Percentiles rank a stretch among this genome's conserved stretches.
Evolutionary conservation across 73 alveolate species (phyloP).

Genomic region (Paramecium octaurelia): DNA sequence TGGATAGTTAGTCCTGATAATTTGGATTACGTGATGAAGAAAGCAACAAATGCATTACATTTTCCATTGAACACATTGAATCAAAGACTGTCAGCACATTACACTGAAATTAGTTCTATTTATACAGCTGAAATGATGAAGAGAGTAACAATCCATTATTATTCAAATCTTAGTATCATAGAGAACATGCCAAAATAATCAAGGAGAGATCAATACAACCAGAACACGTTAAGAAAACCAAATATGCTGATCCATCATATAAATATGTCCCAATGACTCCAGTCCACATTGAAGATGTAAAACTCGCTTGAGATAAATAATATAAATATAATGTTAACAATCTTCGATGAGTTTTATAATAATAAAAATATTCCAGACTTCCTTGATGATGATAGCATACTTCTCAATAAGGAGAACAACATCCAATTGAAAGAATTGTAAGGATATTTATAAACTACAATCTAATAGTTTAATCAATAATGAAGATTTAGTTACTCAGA

Average conservation of each 20-base stretch:
- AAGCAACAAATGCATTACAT: conserved; percentile 33
- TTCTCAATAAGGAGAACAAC: neutral
- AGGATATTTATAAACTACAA: neutral
- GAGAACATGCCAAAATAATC: conserved; percentile 7
- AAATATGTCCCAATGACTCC: conserved; percentile 13
- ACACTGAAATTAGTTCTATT: conserved; percentile 53
- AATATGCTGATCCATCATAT: conserved; percentile 44
- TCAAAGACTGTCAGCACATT: conserved; percentile 60
- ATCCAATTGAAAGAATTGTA: neutral
- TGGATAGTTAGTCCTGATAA: conserved; percentile 53
- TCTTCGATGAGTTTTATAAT: neutral
- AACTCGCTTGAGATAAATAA: neutral
- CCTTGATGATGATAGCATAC: neutral
- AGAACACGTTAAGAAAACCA: conserved; percentile 25
- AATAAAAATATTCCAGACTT: neutral
- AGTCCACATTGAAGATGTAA: conserved; percentile 10
- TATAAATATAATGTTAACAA: neutral
- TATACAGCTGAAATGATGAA: conserved; percentile 63
- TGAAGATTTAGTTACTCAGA: neutral
- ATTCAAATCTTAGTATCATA: conserved; percentile 27
- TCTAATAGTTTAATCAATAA: neutral
- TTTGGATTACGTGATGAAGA: conserved; percentile 56
- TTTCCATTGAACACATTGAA: conserved; percentile 62
- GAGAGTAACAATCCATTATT: conserved; percentile 30
- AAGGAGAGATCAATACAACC: neutral